These are phyloP conservation scores for Pyrenophora seminiperda DNA, from an alignment of 2,329 filamentous ascomycete genomes.

Conservation along the genomic window DNA sequence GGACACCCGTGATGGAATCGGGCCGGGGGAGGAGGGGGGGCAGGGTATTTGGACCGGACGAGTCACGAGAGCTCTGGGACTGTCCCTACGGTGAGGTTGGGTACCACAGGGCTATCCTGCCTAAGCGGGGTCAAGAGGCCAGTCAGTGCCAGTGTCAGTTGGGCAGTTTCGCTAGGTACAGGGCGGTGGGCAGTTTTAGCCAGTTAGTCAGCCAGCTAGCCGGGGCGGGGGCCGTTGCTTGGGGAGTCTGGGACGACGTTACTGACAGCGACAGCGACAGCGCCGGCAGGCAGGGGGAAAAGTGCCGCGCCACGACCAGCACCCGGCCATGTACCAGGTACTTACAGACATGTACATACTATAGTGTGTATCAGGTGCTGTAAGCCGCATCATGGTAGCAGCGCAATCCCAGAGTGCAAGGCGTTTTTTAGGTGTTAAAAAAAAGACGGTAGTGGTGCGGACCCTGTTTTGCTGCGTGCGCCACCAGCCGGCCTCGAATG, in stretches of 20 bases:
- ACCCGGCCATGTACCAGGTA: background rate
- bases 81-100: conserved; percentile 17
- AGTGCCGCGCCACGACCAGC: conserved; percentile 7
- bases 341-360: no score
- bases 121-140: conserved; percentile 18
- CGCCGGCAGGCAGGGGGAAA: background rate
- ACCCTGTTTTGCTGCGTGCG: conserved; percentile 6
- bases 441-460: background rate
- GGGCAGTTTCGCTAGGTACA: no score
- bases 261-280: conserved; percentile 14
- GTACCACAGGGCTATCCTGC: conserved; percentile 19
- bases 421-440: background rate
- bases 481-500: background rate
- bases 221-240: conserved; percentile 4
- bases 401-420: background rate
- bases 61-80: conserved; percentile 16
- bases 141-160: conserved; percentile 2
- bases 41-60: conserved; percentile 13
- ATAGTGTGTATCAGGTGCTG: no score
- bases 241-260: no score
- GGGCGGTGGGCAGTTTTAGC: no score
- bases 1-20: conserved; percentile 11
- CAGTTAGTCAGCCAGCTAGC: background rate
- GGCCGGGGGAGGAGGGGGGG: conserved; percentile 8
- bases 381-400: background rate